Base-by-base conservation (phyloP, 2,329 filamentous ascomycete genomes). In the Pestalotiopsis sp. region DNA sequence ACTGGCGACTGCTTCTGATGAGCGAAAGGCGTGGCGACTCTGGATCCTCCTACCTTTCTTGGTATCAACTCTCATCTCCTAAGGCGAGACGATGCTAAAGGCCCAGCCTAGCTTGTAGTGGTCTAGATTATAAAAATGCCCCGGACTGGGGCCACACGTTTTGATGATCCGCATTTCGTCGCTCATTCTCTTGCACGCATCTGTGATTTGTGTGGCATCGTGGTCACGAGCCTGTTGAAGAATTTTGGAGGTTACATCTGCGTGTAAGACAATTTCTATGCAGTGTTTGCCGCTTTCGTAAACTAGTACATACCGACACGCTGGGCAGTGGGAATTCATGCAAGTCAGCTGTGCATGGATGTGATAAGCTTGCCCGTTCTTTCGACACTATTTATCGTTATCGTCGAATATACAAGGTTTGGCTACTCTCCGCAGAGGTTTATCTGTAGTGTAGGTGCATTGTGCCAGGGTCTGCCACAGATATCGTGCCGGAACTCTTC, bases 111-210 rank as follows among this genome's bases (percentile, higher is more conserved):
- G 20, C 57, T 27, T 14, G 23, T 23, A 36, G 23, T 13, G 57
- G 57, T 27, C 23, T 59, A 59, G 57, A 59, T 27, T 59, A 27
- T 36, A 13, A 59, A 59, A 59, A 59, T 59, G 57, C 57, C 57
- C 57, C 23, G 20, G 27, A 36, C 17, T 23, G 45, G 45, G 45
- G 17, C 45, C 13, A 13, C 17, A 13, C 17, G 41, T 13, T 17
- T 17, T 4, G 20, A n/a, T n/a, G 17, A 52, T 9, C 14, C 45
- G 45, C 45, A 52, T 52, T 23, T 59, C 20, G 20, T 59, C 14
- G 57, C 57, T 20, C 45, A n/a, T 52, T n/a, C 20, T 9, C 9
- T 52, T 52, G 7, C 6, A 36, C 7, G 31, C 31, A 36, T 36
- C 31, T 36, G 31, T 9, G 31, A 36, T 36, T 36, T 23, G 31